phyloP scores from a whole-genome alignment of 2,329 filamentous ascomycete genomes.

The Amesomyces nigricolor region DNA sequence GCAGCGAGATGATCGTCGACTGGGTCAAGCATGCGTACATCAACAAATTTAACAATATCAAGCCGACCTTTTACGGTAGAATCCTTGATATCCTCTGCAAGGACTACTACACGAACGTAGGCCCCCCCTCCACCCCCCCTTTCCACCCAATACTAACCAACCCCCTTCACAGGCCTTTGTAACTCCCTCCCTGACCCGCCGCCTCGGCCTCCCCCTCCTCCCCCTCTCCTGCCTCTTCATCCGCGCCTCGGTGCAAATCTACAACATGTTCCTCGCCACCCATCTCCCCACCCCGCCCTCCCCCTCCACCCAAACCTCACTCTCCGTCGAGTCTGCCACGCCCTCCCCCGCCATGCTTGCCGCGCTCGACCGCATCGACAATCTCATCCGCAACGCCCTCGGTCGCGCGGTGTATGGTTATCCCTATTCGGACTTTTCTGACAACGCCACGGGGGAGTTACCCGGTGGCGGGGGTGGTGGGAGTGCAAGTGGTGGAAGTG shows the following conservation, averaged over 20 bases:
- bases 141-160: slow-evolving; percentile 10
- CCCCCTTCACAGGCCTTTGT: slow-evolving; percentile 63
- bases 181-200: slow-evolving; percentile 81
- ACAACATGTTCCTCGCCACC: slow-evolving; percentile 94
- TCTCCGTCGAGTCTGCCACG: slow-evolving; percentile 56
- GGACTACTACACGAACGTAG: slow-evolving; percentile 91
- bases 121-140: slow-evolving; percentile 27
- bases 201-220: slow-evolving; percentile 84
- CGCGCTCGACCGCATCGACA: slow-evolving; percentile 72
- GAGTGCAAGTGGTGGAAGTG: slow-evolving; percentile 24
- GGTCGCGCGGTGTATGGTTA: slow-evolving; percentile 66
- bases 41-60: slow-evolving; percentile 96
- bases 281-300: slow-evolving; percentile 70
- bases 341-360: slow-evolving; percentile 67
- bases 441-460: slow-evolving; percentile 13
- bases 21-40: slow-evolving; percentile 97
- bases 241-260: slow-evolving; percentile 88
- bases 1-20: slow-evolving; percentile 94
- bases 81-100: slow-evolving; percentile 93
- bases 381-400: slow-evolving; percentile 69
- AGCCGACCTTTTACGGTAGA: slow-evolving; percentile 79
- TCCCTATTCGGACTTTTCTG: slow-evolving; percentile 33
- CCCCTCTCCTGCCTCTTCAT: slow-evolving; percentile 94
- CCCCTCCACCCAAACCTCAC: slow-evolving; percentile 58
- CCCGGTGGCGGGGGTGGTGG: slow-evolving; percentile 14